Percentiles rank a stretch among this genome's conserved stretches.
phyloP scores from a whole-genome alignment of 2,329 filamentous ascomycete species.

The Capronia americana region DNA sequence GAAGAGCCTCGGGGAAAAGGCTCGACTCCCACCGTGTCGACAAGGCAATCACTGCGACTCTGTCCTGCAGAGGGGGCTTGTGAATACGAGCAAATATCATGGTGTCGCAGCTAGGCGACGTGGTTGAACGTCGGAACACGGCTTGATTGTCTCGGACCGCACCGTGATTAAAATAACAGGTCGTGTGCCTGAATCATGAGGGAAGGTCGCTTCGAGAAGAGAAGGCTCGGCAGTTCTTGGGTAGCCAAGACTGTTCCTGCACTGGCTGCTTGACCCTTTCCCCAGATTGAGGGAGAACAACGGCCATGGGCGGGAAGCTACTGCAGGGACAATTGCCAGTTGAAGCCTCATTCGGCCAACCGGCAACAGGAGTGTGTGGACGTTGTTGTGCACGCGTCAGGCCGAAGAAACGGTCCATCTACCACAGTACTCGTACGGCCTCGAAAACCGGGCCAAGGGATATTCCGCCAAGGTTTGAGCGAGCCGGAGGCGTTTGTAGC shows the following conservation, averaged over 20 bases:
- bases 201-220: conserved; percentile 7
- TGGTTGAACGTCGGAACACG: conserved; percentile 4
- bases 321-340: conserved; percentile 21
- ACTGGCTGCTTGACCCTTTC: background rate
- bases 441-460: background rate
- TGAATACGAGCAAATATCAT: background rate
- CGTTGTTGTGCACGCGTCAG: background rate
- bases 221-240: conserved; percentile 1
- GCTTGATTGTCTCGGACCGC: conserved; percentile 11
- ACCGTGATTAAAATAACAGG: background rate
- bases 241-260: conserved; percentile 4
- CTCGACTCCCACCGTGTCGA: background rate
- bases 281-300: conserved; percentile 18
- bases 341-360: background rate
- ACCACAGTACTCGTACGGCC: too few species aligned
- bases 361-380: background rate
- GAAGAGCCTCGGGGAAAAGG: too few species aligned
- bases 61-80: background rate
- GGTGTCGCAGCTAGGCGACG: background rate
- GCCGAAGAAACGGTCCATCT: background rate
- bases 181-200: background rate
- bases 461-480: background rate
- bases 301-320: conserved; percentile 23
- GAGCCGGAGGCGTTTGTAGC: background rate
- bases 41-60: background rate